These are phyloP conservation scores for Funneliformis geosporum DNA, from an alignment of 192 early-diverging fungal genomes.

Conservation along the genomic window DNA sequence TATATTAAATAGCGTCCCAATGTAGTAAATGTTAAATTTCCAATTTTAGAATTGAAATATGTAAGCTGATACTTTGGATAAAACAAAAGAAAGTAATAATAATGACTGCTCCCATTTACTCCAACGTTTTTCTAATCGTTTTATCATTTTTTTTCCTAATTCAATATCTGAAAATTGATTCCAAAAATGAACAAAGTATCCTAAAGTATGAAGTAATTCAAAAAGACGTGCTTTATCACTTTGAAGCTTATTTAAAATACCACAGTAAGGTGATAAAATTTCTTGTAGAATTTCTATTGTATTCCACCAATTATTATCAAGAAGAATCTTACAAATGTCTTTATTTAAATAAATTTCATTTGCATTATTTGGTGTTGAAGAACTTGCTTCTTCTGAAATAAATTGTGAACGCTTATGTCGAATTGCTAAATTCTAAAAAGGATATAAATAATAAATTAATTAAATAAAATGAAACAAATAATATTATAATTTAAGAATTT, in stretches of 20 bases:
- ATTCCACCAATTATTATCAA: too few relatives aligned
- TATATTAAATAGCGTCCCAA: not conserved
- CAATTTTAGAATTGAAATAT: constrained; percentile 1
- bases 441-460: too few relatives aligned
- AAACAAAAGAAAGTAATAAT: not conserved
- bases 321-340: too few relatives aligned
- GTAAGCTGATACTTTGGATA: not conserved
- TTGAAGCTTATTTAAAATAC: not conserved
- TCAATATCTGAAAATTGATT: not conserved
- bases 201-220: not conserved
- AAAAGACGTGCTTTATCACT: not conserved
- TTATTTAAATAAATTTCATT: too few relatives aligned
- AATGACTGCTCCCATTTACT: not conserved
- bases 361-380: too few relatives aligned
- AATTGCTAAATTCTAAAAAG: too few relatives aligned
- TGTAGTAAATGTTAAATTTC: constrained; percentile 1
- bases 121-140: not conserved
- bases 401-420: too few relatives aligned
- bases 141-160: not conserved
- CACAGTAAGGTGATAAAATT: not conserved
- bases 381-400: too few relatives aligned
- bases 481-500: too few relatives aligned
- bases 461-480: too few relatives aligned
- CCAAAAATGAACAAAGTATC: not conserved
- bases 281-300: not conserved